These are phyloP conservation scores for Vishniacozyma victoriae DNA, from an alignment of 768 basidiomycete genomes.

Conservation along the genomic window DNA sequence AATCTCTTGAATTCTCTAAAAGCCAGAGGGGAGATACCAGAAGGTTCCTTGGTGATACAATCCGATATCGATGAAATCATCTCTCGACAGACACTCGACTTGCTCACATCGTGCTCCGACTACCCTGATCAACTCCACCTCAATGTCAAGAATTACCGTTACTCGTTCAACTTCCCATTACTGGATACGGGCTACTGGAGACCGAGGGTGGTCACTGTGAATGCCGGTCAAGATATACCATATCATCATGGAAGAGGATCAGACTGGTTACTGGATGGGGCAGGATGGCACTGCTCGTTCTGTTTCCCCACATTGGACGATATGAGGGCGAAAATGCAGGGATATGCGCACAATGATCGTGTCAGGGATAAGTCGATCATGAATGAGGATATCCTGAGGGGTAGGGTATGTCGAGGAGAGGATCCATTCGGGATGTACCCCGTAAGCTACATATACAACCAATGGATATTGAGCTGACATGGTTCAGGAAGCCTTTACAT, in stretches of 20 bases:
- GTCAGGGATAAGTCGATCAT: slow-evolving; percentile 10
- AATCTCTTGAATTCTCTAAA: slow-evolving; percentile 2
- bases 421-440: slow-evolving; percentile 33
- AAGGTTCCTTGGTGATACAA: slow-evolving; percentile 13
- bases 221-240: not conserved
- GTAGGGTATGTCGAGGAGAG: slow-evolving; percentile 21
- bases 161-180: slow-evolving; percentile 16
- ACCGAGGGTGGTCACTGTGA: slow-evolving; percentile 8
- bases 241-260: slow-evolving; percentile 14
- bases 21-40: not conserved
- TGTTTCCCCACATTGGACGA: slow-evolving; percentile 23
- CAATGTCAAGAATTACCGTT: slow-evolving; percentile 23
- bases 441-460: slow-evolving; percentile 13
- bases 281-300: slow-evolving; percentile 31
- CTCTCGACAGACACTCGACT: slow-evolving; percentile 13
- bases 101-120: slow-evolving; percentile 11
- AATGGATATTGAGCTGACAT: not conserved
- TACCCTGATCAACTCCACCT: slow-evolving; percentile 15
- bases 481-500: slow-evolving; percentile 19
- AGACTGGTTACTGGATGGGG: slow-evolving; percentile 11
- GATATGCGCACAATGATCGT: slow-evolving; percentile 33
- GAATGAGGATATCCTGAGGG: slow-evolving; percentile 8
- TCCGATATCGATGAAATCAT: slow-evolving; percentile 25
- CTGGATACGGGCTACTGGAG: slow-evolving; percentile 16
- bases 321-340: slow-evolving; percentile 26